Percentiles rank a stretch among this genome's conserved stretches.
Conservation (phyloP, 2,329 filamentous ascomycete species). For the Aspergillus amoenus region DNA sequence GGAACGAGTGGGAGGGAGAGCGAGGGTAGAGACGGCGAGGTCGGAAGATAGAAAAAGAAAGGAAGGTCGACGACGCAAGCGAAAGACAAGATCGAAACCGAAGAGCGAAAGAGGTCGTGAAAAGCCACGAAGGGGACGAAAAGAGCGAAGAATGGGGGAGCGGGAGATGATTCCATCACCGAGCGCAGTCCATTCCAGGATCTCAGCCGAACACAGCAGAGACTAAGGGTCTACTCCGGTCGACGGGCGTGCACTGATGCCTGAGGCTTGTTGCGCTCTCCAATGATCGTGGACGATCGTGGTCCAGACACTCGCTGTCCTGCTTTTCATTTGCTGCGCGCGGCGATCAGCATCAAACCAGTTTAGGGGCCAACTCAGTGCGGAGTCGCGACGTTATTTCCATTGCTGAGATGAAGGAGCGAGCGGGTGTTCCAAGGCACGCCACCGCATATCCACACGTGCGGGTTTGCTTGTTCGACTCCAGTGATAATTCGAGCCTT, state of each 20-base stretch:
- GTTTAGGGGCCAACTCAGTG: conserved; percentile 2
- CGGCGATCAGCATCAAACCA: conserved; percentile 2
- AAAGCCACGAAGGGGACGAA: conserved; percentile 9
- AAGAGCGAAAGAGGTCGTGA: conserved; percentile 3
- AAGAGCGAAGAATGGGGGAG: conserved; percentile 9
- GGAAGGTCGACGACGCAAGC: conserved; percentile 12
- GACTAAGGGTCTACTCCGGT: background rate
- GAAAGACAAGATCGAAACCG: conserved; percentile 8
- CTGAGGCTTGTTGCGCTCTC: background rate
- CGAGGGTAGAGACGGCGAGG: conserved; percentile 15
- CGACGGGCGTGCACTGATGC: background rate
- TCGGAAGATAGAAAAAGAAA: conserved; percentile 14
- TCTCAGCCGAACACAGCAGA: conserved; percentile 3
- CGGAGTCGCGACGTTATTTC: background rate
- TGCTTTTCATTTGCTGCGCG: conserved; percentile 1
- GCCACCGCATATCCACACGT: background rate
- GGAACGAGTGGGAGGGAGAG: conserved; percentile 14
- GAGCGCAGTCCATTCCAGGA: background rate
- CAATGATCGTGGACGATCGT: background rate
- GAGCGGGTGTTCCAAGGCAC: conserved; percentile 8
- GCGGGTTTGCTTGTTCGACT: background rate
- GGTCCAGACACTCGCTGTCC: background rate
- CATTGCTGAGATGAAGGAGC: conserved; percentile 3
- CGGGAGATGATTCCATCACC: conserved; percentile 6
- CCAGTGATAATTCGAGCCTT: too few relatives aligned